Conservation (phyloP, 2,329 filamentous ascomycete species). For the Amphichorda felina region DNA sequence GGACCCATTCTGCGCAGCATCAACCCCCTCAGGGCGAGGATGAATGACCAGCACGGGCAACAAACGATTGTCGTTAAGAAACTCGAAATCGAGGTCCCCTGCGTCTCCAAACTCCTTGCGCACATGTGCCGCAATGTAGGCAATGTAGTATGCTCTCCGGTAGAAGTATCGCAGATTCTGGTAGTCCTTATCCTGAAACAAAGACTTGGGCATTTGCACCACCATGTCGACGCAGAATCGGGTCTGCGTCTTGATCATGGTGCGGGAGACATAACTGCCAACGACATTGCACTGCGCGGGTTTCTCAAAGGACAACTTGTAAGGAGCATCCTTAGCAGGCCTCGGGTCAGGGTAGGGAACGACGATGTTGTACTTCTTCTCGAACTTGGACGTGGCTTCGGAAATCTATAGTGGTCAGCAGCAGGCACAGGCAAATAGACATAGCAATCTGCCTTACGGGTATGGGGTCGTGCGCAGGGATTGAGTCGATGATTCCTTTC, state of each 20-base stretch:
- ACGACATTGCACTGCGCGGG: conserved; percentile 76
- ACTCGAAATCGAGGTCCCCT: conserved; percentile 50
- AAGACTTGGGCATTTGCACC: conserved; percentile 65
- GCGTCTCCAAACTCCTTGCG: conserved; percentile 40
- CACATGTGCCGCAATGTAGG: conserved; percentile 64
- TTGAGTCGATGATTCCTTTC: conserved; percentile 39
- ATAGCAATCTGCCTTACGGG: conserved; percentile 27
- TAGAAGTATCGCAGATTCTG: conserved; percentile 89
- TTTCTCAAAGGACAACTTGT: conserved; percentile 67
- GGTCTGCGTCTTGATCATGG: conserved; percentile 53
- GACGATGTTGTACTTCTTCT: conserved; percentile 54
- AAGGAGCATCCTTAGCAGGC: conserved; percentile 64
- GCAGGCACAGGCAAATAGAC: neutral
- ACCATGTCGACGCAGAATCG: conserved; percentile 65
- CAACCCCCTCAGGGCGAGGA: conserved; percentile 13
- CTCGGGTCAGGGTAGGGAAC: conserved; percentile 78
- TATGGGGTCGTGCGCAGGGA: conserved; percentile 34
- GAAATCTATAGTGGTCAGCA: conserved; percentile 36
- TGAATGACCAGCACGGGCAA: conserved; percentile 52
- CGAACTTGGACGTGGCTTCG: conserved; percentile 56
- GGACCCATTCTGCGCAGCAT: conserved; percentile 7
- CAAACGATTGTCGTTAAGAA: conserved; percentile 62
- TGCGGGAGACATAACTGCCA: conserved; percentile 74
- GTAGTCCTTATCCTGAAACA: conserved; percentile 94
- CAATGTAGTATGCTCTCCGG: conserved; percentile 84